A percentile compares a stretch with the other conserved stretches of the same genome.
phyloP scores from a whole-genome alignment of 1,284 basidiomycete genomes.

The Butyriboletus appendiculatus region DNA sequence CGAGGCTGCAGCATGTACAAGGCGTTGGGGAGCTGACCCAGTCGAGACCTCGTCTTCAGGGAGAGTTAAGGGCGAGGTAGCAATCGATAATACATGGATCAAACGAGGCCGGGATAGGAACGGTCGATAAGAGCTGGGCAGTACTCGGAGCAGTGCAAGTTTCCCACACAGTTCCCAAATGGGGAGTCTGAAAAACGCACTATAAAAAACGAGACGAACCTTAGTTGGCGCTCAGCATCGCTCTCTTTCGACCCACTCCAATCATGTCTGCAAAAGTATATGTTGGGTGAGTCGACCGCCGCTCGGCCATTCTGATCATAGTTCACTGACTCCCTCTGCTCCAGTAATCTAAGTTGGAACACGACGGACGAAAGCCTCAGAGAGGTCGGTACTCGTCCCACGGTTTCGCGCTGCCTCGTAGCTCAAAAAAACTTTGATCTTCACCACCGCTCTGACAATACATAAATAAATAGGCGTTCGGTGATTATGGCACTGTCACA shows the following conservation, averaged over 20 bases:
- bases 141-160: not conserved
- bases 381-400: slow-evolving; percentile 64
- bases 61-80: not conserved
- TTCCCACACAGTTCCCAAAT: slow-evolving; percentile 27
- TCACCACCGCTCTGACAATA: not conserved
- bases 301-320: slow-evolving; percentile 27
- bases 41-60: no score
- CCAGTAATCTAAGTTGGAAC: slow-evolving; percentile 86
- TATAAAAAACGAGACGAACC: slow-evolving; percentile 35
- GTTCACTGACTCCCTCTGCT: slow-evolving; percentile 21
- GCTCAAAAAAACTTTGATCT: slow-evolving; percentile 16
- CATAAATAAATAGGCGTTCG: slow-evolving; percentile 59
- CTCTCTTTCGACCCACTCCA: slow-evolving; percentile 15
- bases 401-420: slow-evolving; percentile 30
- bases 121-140: slow-evolving; percentile 22
- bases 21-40: not conserved
- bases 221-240: slow-evolving; percentile 15
- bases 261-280: slow-evolving; percentile 79
- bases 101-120: slow-evolving; percentile 2
- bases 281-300: slow-evolving; percentile 69
- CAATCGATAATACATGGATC: not conserved
- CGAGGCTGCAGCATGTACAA: slow-evolving; percentile 16
- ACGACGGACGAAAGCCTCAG: slow-evolving; percentile 86
- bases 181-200: slow-evolving; percentile 36
- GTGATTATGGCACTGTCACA: slow-evolving; percentile 59